Base-by-base conservation (phyloP, 2,329 filamentous ascomycete species). In the Aspergillus persii region DNA sequence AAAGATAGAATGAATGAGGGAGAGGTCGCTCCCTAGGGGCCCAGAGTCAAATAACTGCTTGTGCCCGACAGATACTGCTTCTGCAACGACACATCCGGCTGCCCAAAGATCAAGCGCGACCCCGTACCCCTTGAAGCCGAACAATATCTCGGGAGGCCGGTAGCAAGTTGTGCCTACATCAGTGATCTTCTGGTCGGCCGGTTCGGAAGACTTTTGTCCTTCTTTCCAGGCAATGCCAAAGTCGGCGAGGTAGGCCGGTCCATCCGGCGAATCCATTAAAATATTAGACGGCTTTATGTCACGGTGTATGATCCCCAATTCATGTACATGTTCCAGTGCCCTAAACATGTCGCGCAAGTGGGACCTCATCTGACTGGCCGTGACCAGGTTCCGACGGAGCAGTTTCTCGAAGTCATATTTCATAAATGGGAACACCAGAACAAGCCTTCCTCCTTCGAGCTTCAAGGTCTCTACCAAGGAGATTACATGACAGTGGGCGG, bases 111-210 rank as follows among this genome's bases (percentile, higher is more conserved):
- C 95, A 2, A 98, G 82, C 8, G 84, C 81, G 0, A 84, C 74
- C 2, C 83, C 84, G 70, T 99, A 99, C 0, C 80, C 78, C 53
- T 83, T 86, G 73, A 93, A 83, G 0, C 92, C 95, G 71, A 99
- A 98, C 6, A 99, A 81, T 0, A 93, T 84, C 71, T 99, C 96
- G 0, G 95, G 95, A 0, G 94, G 85, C 23, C 96, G 87, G 76
- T 99, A 99, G 52, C 90, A 86, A 0, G 93, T 94, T 1, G 94
- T 98, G 39, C 95, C 95, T 29, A 99, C 90, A 72, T 99, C 96
- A 7, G 95, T 88, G 54, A 96, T 89, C 76, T 98, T 98, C 56
- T 81, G 69, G 56, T 85, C 73, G 8, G 80, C 70, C 1, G 86
- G 80, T 71, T 99, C 95, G 12, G 84, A 83, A 3, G 78, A 76